Evolutionary conservation across 768 basidiomycete species (phyloP).

Genomic region (Polyporus arcularius): DNA sequence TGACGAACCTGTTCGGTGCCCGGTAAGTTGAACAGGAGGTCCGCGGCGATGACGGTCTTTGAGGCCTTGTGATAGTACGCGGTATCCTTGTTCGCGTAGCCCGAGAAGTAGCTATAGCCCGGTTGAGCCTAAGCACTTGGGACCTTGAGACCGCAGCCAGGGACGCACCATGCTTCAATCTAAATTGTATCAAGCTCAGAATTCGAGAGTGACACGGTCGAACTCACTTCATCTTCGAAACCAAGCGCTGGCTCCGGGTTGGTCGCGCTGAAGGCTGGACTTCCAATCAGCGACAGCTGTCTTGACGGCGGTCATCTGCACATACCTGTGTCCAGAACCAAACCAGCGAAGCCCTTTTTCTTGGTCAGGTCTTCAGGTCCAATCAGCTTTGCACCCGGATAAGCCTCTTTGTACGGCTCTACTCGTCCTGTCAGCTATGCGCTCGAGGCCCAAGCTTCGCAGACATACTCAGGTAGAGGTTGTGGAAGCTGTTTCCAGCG

Average conservation of each 20-base stretch:
- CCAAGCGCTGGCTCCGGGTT: conserved; percentile 59
- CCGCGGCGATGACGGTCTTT: conserved; percentile 71
- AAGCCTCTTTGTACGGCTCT: conserved; percentile 47
- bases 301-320: neutral
- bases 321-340: conserved; percentile 60
- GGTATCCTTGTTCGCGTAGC: conserved; percentile 69
- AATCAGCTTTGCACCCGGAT: conserved; percentile 67
- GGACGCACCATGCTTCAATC: conserved; percentile 12
- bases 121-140: neutral
- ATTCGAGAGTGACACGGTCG: neutral
- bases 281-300: neutral
- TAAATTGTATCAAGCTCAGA: neutral
- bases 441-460: conserved; percentile 16
- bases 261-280: conserved; percentile 9
- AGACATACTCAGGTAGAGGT: conserved; percentile 50
- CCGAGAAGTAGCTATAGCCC: conserved; percentile 55
- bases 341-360: conserved; percentile 48
- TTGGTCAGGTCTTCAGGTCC: conserved; percentile 54
- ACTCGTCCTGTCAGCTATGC: conserved; percentile 28
- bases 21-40: conserved; percentile 81
- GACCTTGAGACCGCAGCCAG: neutral
- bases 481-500: conserved; percentile 51
- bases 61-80: conserved; percentile 72
- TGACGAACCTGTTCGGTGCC: conserved; percentile 60
- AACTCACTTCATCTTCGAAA: conserved; percentile 63